Conservation (phyloP, 805 yeast genomes). For the Debaryomyces hansenii region DNA sequence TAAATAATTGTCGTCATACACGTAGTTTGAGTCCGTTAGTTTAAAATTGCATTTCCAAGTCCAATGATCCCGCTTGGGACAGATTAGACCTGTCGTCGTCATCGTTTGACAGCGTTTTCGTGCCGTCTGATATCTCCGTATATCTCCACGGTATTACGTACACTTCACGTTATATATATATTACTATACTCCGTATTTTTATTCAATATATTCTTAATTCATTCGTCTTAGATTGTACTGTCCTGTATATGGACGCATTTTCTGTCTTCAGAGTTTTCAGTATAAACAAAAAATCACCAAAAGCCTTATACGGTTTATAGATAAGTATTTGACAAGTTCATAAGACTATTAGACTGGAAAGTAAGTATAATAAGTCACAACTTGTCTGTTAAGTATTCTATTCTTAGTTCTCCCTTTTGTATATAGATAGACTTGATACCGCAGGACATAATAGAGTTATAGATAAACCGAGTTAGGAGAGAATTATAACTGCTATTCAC, state of each 20-base stretch:
- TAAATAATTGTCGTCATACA: conserved; percentile 41
- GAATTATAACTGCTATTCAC: neutral
- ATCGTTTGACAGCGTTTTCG: no score
- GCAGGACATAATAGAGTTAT: neutral
- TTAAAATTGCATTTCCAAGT: no score
- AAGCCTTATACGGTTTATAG: no score
- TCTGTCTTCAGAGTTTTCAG: neutral
- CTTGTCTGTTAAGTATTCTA: neutral
- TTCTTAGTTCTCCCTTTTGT: neutral
- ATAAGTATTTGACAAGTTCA: no score
- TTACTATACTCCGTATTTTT: neutral
- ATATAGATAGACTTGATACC: neutral
- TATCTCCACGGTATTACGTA: no score
- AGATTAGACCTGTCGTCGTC: no score
- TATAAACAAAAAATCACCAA: neutral
- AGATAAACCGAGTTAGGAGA: neutral
- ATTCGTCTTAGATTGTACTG: neutral
- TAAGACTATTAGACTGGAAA: no score
- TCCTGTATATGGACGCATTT: neutral
- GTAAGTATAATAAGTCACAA: no score
- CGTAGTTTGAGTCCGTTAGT: neutral
- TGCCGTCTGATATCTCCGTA: no score
- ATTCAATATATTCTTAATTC: neutral
- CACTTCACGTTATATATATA: no score
- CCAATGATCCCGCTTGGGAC: no score